These are phyloP conservation scores for Colletotrichum sp. DNA, from an alignment of 2,329 filamentous ascomycete genomes.

Conservation along the genomic window DNA sequence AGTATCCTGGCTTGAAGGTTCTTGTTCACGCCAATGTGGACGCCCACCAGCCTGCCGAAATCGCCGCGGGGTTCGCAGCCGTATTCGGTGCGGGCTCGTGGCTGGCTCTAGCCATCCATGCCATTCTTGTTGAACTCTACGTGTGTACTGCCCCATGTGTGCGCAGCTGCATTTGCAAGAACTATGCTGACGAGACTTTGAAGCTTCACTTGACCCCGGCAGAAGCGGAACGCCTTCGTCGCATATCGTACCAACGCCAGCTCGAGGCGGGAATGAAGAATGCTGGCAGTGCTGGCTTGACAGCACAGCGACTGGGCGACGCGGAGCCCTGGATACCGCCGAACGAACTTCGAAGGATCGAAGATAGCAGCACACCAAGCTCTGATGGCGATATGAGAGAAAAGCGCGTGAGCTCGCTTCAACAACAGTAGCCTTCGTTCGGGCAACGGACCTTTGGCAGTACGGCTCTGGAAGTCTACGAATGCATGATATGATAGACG, in stretches of 20 bases:
- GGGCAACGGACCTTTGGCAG: background rate
- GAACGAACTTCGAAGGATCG: background rate
- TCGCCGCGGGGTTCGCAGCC: conserved; percentile 47
- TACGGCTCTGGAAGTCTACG: background rate
- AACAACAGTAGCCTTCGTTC: background rate
- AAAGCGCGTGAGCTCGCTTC: background rate
- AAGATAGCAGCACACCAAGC: background rate
- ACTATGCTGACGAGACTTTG: background rate
- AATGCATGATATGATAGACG: background rate
- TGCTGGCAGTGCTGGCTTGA: conserved; percentile 49
- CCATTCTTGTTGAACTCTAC: conserved; percentile 23
- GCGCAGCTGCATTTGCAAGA: background rate
- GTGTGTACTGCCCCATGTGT: conserved; percentile 27
- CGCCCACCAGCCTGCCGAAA: conserved; percentile 28
- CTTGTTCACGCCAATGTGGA: conserved; percentile 36
- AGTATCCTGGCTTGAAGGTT: conserved; percentile 27
- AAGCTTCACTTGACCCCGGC: conserved; percentile 55
- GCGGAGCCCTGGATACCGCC: conserved; percentile 25
- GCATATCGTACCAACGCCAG: conserved; percentile 58
- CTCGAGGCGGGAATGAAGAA: conserved; percentile 53
- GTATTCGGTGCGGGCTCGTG: conserved; percentile 56
- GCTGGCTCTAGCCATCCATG: conserved; percentile 28
- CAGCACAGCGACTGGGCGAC: conserved; percentile 45
- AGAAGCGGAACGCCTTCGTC: conserved; percentile 54
- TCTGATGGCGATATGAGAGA: background rate